phyloP scores from a whole-genome alignment of 176 grass and related monocot genomes.

The Oryza glaberrima region DNA sequence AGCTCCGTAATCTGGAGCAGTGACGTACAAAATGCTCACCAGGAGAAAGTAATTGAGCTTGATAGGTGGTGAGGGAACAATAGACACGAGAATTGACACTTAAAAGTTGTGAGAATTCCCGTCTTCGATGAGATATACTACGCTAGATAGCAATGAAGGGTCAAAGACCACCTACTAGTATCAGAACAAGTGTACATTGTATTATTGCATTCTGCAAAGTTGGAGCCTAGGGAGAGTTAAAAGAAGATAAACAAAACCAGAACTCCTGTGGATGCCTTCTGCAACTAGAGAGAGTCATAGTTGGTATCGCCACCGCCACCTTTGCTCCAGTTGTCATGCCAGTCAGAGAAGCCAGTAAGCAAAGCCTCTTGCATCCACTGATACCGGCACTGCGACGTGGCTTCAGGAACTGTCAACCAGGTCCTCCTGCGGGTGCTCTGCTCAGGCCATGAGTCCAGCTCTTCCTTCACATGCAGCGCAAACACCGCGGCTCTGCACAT shows the following conservation, averaged over 20 bases:
- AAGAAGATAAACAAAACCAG: constrained; percentile 31
- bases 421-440: constrained; percentile 79
- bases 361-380: constrained; percentile 93
- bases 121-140: constrained; percentile 56
- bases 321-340: constrained; percentile 61
- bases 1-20: constrained; percentile 50
- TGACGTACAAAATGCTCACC: constrained; percentile 13
- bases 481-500: constrained; percentile 91
- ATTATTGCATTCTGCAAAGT: constrained; percentile 54
- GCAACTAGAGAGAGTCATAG: constrained; percentile 16
- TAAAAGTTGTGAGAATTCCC: constrained; percentile 73
- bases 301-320: constrained; percentile 7
- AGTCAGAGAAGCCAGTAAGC: constrained; percentile 72
- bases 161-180: constrained; percentile 47
- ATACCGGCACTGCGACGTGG: constrained; percentile 65
- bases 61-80: constrained; percentile 32
- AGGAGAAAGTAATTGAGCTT: constrained; percentile 3
- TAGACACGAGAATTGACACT: constrained; percentile 54
- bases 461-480: constrained; percentile 87
- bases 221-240: constrained; percentile 35
- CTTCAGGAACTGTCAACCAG: constrained; percentile 82
- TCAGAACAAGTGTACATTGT: constrained; percentile 48
- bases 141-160: constrained; percentile 48
- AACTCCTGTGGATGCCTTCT: not conserved
- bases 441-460: constrained; percentile 88